Percentiles rank a stretch among this genome's conserved stretches.
Conservation (phyloP, 441 rosid genomes). For the Adansonia grandidieri region DNA sequence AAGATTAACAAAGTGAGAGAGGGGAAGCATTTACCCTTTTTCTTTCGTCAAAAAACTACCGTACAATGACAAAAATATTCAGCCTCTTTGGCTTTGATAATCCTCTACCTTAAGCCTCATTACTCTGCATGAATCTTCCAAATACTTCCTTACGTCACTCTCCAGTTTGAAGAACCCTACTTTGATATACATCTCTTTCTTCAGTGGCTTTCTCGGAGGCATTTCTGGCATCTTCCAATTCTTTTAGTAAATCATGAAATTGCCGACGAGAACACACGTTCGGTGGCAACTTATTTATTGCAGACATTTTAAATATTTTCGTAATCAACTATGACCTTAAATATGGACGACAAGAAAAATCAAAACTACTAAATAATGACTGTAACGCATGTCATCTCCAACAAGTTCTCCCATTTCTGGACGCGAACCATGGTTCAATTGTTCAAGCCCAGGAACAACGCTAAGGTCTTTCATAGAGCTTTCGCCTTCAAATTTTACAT, state of each 20-base stretch:
- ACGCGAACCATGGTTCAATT: conserved; percentile 31
- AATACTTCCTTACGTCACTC: conserved; percentile 45
- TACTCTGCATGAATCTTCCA: conserved; percentile 55
- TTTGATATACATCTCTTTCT: conserved; percentile 58
- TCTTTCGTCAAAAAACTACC: conserved; percentile 19
- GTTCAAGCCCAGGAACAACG: conserved; percentile 51
- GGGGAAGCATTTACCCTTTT: conserved; percentile 23
- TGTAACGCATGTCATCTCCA: conserved; percentile 30
- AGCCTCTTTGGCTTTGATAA: conserved; percentile 37
- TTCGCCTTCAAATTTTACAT: conserved; percentile 39
- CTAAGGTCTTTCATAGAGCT: conserved; percentile 49
- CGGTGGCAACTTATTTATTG: conserved; percentile 23
- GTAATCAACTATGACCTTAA: too few species aligned
- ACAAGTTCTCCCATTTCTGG: conserved; percentile 39
- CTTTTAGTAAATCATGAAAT: conserved; percentile 56
- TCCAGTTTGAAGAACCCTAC: conserved; percentile 57
- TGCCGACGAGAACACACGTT: too few species aligned
- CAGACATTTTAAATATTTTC: too few species aligned
- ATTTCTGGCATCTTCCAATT: conserved; percentile 45
- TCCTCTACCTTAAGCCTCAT: conserved; percentile 52
- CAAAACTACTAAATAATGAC: too few species aligned
- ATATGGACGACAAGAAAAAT: too few species aligned
- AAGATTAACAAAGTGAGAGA: background rate
- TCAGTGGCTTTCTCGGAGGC: conserved; percentile 47
- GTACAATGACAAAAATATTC: conserved; percentile 19